Evolutionary conservation across 495 filamentous ascomycete species (phyloP).

Genomic region (Aspergillus kassunensis): DNA sequence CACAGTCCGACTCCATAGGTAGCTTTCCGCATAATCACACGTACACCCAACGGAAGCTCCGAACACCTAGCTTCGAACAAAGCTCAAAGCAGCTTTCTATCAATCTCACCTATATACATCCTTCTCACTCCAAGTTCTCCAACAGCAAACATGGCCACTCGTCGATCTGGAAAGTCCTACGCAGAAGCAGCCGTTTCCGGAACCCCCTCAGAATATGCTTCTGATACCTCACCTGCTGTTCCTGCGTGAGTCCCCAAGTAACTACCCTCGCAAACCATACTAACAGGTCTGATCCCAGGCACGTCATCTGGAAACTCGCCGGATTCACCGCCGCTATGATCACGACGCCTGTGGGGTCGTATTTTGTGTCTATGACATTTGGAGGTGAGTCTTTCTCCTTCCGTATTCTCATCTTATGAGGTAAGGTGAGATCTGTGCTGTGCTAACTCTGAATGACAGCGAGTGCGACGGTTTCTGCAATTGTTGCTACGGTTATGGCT

Average conservation of each 20-base stretch:
- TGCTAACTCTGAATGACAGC: conserved; percentile 45
- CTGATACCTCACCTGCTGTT: conserved; percentile 61
- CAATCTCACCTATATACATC: neutral
- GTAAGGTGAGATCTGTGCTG: neutral
- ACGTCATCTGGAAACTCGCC: conserved; percentile 85
- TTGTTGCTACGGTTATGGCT: conserved; percentile 77
- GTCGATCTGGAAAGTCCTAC: conserved; percentile 33
- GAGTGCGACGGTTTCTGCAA: conserved; percentile 83
- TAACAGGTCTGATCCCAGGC: conserved; percentile 40
- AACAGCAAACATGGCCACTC: conserved; percentile 29
- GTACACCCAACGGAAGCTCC: no score
- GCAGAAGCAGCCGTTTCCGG: conserved; percentile 28
- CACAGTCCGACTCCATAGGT: no score
- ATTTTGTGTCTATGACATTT: conserved; percentile 81
- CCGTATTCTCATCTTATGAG: neutral
- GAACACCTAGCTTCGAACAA: no score
- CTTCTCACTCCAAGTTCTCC: neutral
- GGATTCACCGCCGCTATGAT: conserved; percentile 92
- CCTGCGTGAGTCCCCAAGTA: conserved; percentile 55
- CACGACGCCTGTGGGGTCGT: conserved; percentile 73
- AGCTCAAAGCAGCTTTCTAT: no score
- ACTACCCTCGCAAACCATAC: neutral
- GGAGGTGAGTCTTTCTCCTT: conserved; percentile 50
- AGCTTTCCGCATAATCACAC: no score
- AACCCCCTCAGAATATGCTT: conserved; percentile 20